Evolutionary conservation across 2,329 filamentous ascomycete species (phyloP), one percentile per base, ranked within the genome.

Genomic region (Drechmeria coniospora): DNA sequence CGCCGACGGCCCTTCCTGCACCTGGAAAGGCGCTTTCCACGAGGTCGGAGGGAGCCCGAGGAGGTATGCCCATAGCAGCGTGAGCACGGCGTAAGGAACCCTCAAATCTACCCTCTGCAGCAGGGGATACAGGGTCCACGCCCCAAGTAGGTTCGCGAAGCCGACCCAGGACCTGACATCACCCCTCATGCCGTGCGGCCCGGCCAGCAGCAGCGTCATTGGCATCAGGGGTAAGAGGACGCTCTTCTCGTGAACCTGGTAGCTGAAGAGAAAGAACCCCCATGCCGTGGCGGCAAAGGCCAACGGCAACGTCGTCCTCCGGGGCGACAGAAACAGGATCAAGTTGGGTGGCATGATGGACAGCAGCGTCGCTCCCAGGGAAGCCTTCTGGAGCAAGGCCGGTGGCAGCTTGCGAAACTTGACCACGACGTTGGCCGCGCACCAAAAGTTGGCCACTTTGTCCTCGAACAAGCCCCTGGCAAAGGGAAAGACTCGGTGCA

Each of bases 371-470:
- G 77, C 67, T 1, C 66, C 57, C 2, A 94, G 64, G 2, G 90
- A 82, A 1, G 73, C 69, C 29, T 71, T 71, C 47, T 92, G 83
- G 17, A 98, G 68, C 5, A 83, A 50, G 6, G 68, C 63, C 3
- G 72, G 53, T 1, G 81, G 73, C 39, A 83, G 90, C 12, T 69
- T 59, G 36, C 79, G 70, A 21, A 98, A 69, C 56, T 98, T 98
- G 57, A 93, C 65, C 30, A 92, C 65, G 1, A 90, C 78, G 48
- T 95, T 92, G 31, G 87, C 64, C 4, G 84, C 78, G 49, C 90
- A 98, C 90, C 90, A 98, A 44, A 94, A 79, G 49, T 98, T 98
- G 45, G 90, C 90, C 13, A 98, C 92, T 54, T 98, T 98, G 59
- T 95, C 90, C 56, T 98, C 92, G 44, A 95, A 98, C 6, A 98